Evolutionary conservation across 2,329 filamentous ascomycete genomes (phyloP), one percentile per base, ranked within the genome.

Genomic region (Lecanosticta acicola): DNA sequence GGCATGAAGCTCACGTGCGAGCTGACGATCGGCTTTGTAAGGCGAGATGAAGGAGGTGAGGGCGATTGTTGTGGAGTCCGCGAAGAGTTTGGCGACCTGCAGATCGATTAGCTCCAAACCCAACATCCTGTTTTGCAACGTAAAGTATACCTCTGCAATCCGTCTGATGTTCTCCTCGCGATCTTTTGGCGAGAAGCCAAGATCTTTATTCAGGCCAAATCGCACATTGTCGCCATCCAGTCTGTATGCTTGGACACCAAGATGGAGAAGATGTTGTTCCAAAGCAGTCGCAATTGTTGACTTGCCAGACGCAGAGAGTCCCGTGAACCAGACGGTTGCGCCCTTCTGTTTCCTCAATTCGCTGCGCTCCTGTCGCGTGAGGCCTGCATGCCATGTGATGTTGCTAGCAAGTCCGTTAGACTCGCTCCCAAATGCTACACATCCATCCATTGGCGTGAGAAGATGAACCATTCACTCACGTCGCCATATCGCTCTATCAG

Each of bases 171-270:
- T 98, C 78, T 98, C 93, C 66, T 91, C 94, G 59, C 93, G 83
- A 74, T 96, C 90, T 65, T 82, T 81, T 66, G 95, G 91, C 55
- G 81, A 85, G 76, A 97, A 98, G 13, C 91, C 91, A 9, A 98
- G 79, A 73, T 97, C 91, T 72, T 94, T 94, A 81, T 97, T 98
- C 58, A 98, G 78, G 13, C 93, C 93, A 73, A 97, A 96, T 51
- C 93, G 91, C 57, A 98, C 85, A 71, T 98, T 98, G 79, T 98
- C 93, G 63, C 91, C 93, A 71, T 98, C 93, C 21, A 98, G 83
- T 43, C 93, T 83, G 79, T 98, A 98, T 50, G 90, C 86, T 45
- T 84, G 75, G 41, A 93, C 74, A 35, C 84, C 85, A 9, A 87
- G 78, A 68, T 94, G 89, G 45, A 98, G 81, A 26, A 98, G 83